Conservation (phyloP, 2,329 filamentous ascomycete species). For the Beauveria asiatica region DNA sequence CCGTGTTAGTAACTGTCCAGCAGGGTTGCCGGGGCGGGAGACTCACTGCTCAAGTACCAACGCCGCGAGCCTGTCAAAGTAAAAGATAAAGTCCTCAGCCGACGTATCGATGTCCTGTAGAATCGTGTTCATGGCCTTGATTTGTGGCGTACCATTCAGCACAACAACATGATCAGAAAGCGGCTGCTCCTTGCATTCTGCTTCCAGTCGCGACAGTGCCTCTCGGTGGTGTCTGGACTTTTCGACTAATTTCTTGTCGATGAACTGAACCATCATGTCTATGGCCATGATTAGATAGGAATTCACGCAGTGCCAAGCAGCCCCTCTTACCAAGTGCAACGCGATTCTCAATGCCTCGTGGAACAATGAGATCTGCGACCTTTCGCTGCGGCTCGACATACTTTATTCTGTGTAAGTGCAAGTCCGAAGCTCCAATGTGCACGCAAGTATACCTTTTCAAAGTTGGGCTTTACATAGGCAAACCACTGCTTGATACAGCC, state of each 20-base stretch:
- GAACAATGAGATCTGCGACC: slow-evolving; percentile 90
- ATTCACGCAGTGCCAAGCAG: not conserved
- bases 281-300: not conserved
- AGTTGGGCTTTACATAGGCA: slow-evolving; percentile 90
- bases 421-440: slow-evolving; percentile 69
- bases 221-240: slow-evolving; percentile 79
- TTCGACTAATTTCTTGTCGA: slow-evolving; percentile 74
- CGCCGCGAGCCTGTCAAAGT: slow-evolving; percentile 84
- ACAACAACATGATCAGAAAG: slow-evolving; percentile 68
- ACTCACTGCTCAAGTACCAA: slow-evolving; percentile 70
- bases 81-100: slow-evolving; percentile 92
- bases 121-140: slow-evolving; percentile 83
- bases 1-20: not conserved
- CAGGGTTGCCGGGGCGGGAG: too few species aligned
- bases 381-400: slow-evolving; percentile 88
- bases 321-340: slow-evolving; percentile 64
- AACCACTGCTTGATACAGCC: slow-evolving; percentile 99
- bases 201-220: slow-evolving; percentile 67
- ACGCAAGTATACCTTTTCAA: slow-evolving; percentile 54
- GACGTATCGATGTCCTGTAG: slow-evolving; percentile 71
- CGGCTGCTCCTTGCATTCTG: slow-evolving; percentile 60
- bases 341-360: slow-evolving; percentile 85
- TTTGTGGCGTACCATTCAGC: slow-evolving; percentile 68
- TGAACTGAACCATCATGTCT: slow-evolving; percentile 92
- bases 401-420: slow-evolving; percentile 23